Evolutionary conservation across 257 asterid genomes (phyloP).

Genomic region (Nicotiana sylvestris): DNA sequence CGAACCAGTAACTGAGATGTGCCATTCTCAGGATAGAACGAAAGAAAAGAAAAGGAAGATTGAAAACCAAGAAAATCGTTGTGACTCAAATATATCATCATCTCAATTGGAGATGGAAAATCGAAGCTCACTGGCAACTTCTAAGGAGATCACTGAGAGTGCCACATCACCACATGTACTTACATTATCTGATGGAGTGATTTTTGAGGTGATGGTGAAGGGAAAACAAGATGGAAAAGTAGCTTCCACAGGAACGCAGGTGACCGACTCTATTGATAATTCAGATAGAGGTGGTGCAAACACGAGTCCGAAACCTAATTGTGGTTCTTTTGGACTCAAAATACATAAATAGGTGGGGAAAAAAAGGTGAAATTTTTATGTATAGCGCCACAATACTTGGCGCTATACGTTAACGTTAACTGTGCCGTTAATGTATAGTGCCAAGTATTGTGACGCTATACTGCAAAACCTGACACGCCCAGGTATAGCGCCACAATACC

Average conservation of each 20-base stretch:
- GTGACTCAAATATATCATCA: not conserved
- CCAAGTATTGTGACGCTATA: no score
- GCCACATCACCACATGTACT: conserved; percentile 17
- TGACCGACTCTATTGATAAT: conserved; percentile 12
- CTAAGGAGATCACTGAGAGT: conserved; percentile 18
- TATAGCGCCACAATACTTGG: no score
- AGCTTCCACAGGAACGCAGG: conserved; percentile 62
- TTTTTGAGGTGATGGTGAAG: conserved; percentile 49
- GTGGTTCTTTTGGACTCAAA: no score
- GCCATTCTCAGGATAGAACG: conserved; percentile 21
- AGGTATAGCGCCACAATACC: no score
- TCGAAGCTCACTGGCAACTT: not conserved
- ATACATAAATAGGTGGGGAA: no score
- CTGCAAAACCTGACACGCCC: no score
- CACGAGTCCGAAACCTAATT: no score
- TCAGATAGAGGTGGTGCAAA: not conserved
- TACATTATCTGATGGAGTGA: conserved; percentile 57
- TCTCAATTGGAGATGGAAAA: conserved; percentile 10
- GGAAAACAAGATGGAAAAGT: conserved; percentile 49
- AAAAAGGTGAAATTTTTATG: no score
- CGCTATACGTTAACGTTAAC: no score
- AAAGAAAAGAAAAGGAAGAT: conserved; percentile 22
- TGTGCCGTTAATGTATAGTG: no score
- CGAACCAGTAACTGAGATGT: not conserved
- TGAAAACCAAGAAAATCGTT: conserved; percentile 9